Percentiles rank a stretch among this genome's conserved stretches.
Conservation (phyloP, 1,284 basidiomycete genomes). For the Chalciporus piperatoides region DNA sequence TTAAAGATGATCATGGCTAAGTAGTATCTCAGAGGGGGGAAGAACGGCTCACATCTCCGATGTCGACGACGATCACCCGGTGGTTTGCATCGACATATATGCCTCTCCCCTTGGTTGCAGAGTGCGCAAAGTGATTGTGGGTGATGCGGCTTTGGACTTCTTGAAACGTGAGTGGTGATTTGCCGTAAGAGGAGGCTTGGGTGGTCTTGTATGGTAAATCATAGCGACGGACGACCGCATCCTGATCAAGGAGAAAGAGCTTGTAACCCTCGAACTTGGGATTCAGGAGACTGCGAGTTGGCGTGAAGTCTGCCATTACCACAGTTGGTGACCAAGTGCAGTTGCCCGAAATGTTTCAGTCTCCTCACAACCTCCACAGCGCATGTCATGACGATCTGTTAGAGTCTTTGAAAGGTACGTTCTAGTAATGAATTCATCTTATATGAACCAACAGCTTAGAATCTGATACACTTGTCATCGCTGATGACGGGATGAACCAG, state of each 20-base stretch:
- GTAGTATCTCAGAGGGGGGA: constrained; percentile 9
- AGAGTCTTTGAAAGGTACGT: no score
- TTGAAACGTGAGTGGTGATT: constrained; percentile 63
- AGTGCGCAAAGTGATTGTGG: constrained; percentile 76
- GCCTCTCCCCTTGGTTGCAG: constrained; percentile 43
- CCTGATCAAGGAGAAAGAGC: constrained; percentile 57
- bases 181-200: constrained; percentile 59
- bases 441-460: no score
- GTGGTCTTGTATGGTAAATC: constrained; percentile 50
- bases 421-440: no score
- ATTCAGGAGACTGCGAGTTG: constrained; percentile 56
- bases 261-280: constrained; percentile 85
- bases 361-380: no score
- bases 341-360: no score
- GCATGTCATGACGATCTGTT: no score
- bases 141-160: constrained; percentile 82
- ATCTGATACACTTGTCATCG: no score
- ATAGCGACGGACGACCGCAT: constrained; percentile 49
- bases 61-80: constrained; percentile 57
- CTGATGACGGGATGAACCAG: no score
- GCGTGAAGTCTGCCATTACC: constrained; percentile 36
- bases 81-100: constrained; percentile 72
- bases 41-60: constrained; percentile 50
- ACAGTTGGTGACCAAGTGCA: neutral
- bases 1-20: constrained; percentile 22